Percentiles rank a stretch among this genome's conserved stretches.
Evolutionary conservation across 495 filamentous ascomycete genomes (phyloP).

Genomic region (Cairneyella variabilis): DNA sequence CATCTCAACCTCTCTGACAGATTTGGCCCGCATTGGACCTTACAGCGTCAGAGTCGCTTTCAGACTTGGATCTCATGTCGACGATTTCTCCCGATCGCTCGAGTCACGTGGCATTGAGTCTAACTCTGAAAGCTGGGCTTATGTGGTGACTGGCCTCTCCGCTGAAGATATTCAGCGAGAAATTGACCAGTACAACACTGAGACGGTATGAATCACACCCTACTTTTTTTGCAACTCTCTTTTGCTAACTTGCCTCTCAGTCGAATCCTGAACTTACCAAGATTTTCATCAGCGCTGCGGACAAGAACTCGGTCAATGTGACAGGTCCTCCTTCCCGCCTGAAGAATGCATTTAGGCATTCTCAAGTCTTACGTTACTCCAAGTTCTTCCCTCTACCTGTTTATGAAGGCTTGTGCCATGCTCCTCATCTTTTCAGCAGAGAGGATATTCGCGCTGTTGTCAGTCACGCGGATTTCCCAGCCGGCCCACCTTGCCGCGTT

Average conservation of each 20-base stretch:
- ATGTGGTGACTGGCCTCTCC: slow-evolving; percentile 32
- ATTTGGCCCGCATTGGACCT: slow-evolving; percentile 51
- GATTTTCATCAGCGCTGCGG: neutral
- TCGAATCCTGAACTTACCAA: neutral
- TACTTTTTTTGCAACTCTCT: neutral
- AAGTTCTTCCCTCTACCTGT: neutral
- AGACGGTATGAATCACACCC: slow-evolving; percentile 28
- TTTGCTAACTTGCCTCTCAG: neutral
- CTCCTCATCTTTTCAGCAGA: neutral
- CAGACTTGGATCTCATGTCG: neutral
- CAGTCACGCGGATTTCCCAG: neutral
- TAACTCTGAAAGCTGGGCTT: neutral
- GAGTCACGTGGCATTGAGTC: neutral
- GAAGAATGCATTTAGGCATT: neutral
- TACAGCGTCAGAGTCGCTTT: neutral
- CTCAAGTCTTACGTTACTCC: neutral
- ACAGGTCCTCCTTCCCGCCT: neutral
- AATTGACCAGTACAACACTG: slow-evolving; percentile 19
- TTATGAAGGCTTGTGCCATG: neutral
- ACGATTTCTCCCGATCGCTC: neutral
- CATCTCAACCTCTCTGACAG: slow-evolving; percentile 61
- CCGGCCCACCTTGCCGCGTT: neutral
- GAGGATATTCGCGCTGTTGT: neutral
- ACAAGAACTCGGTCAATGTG: neutral
- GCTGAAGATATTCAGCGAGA: slow-evolving; percentile 43